Base-by-base conservation (phyloP, 2,329 filamentous ascomycete genomes). In the Fusarium euwallaceae region DNA sequence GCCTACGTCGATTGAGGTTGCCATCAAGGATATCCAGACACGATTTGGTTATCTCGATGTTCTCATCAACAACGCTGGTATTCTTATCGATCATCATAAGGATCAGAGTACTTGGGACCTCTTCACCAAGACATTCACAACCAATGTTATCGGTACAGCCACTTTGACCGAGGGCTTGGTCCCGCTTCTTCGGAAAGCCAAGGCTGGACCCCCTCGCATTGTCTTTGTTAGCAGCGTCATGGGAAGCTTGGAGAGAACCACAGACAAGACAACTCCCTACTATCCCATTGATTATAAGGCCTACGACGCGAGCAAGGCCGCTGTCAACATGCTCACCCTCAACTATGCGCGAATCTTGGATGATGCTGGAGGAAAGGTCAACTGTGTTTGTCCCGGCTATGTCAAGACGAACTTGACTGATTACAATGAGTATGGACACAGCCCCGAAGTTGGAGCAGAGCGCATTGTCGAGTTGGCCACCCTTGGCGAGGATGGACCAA, bases 281-380 rank as follows among this genome's bases (percentile, higher is more conserved):
- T 82, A 82, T 55, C 64, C 60, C 1, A 68, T 74, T 17, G 79
- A 81, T 6, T 81, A 78, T 56, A 82, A 80, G 37, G 76, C 78
- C 1, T 87, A 87, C 63, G 76, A 83, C 14, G 71, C 78, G 6
- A 85, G 83, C 75, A 87, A 87, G 70, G 82, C 84, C 1, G 85
- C 84, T 0, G 27, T 86, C 11, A 84, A 86, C 34, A 85, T 85
- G 81, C 72, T 87, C 4, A 78, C 76, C 36, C 20, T 82, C 4
- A 80, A 82, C 58, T 85, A 82, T 58, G 78, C 76, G 1, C 72
- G 80, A 1, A 76, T 80, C 12, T 37, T 86, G 41, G 73, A 79
- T 6, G 77, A 78, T 22, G 56, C 71, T 5, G 79, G 78, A 10
- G 82, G 78, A 20, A 80, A 79, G 64, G 80, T 83, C 48, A 85